These are phyloP conservation scores for Sporothrix globosa DNA, from an alignment of 2,329 filamentous ascomycete species.

Conservation along the genomic window DNA sequence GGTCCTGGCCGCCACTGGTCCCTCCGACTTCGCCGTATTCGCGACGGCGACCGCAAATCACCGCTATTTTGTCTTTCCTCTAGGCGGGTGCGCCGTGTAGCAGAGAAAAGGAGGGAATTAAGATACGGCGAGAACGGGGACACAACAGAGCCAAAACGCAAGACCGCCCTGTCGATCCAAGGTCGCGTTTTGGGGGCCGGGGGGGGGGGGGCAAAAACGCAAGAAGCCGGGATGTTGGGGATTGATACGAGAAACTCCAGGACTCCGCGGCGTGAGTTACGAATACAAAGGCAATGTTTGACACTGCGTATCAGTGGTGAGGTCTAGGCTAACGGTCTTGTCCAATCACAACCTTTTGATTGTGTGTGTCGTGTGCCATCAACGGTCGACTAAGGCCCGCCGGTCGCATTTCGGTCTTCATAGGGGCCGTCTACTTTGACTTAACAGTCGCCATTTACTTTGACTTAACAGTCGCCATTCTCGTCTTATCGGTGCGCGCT, in stretches of 20 bases:
- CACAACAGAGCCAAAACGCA: neutral
- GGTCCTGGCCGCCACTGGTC: neutral
- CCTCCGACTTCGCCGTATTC: neutral
- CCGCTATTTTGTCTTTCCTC: neutral
- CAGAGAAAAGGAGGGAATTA: neutral
- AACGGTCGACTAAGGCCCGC: neutral
- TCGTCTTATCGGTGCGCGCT: neutral
- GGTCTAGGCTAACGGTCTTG: neutral
- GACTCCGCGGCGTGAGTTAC: too few relatives aligned
- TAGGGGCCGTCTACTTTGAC: neutral
- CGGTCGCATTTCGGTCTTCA: neutral
- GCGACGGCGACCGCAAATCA: neutral
- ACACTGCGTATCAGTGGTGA: neutral
- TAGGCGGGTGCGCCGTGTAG: neutral
- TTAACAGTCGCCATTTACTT: neutral
- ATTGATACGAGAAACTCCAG: neutral
- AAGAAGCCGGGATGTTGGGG: neutral
- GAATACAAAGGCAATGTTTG: constrained; percentile 10
- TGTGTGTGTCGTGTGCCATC: constrained; percentile 7
- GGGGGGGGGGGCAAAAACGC: neutral
- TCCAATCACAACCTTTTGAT: neutral
- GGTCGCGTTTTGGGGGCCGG: neutral
- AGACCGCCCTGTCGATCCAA: constrained; percentile 12
- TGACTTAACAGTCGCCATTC: neutral
- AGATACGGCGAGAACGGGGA: neutral